Conservation (phyloP, 2,329 filamentous ascomycete genomes). For the Paecilomyces sp. region DNA sequence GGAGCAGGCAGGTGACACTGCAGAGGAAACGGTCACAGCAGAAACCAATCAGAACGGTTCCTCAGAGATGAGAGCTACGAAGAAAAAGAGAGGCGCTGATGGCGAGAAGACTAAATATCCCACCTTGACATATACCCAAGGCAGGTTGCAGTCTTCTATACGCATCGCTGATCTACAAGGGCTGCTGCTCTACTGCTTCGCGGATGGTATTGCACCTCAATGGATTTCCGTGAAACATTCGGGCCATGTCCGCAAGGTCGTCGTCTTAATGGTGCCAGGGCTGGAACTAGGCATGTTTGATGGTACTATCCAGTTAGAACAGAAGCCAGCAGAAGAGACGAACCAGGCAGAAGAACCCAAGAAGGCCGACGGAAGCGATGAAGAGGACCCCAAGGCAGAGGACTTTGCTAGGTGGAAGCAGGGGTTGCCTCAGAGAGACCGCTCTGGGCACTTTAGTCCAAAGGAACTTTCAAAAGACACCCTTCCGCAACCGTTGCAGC, state of each 20-base stretch:
- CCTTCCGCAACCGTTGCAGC: conserved; percentile 49
- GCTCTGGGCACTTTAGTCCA: conserved; percentile 26
- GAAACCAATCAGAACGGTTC: background rate
- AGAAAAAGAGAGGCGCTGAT: conserved; percentile 28
- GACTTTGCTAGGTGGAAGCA: conserved; percentile 35
- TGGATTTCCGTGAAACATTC: conserved; percentile 56
- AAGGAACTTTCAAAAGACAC: conserved; percentile 19
- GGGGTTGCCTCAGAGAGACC: conserved; percentile 26
- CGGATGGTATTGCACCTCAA: conserved; percentile 55
- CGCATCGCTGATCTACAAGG: conserved; percentile 53
- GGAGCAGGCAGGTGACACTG: conserved; percentile 4
- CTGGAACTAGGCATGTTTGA: conserved; percentile 87
- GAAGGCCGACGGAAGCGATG: conserved; percentile 7
- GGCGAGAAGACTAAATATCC: conserved; percentile 45
- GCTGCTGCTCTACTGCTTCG: conserved; percentile 53
- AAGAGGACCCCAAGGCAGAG: conserved; percentile 14
- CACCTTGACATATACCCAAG: conserved; percentile 45
- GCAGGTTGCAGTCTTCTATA: conserved; percentile 49
- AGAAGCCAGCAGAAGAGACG: conserved; percentile 7
- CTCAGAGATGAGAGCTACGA: conserved; percentile 5
- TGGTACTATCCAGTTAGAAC: conserved; percentile 41
- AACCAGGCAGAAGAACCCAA: conserved; percentile 1
- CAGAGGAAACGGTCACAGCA: background rate
- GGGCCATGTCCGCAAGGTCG: conserved; percentile 60
- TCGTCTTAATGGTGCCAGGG: conserved; percentile 86